These are phyloP conservation scores for Lablab purpureus DNA, from an alignment of 306 rosid genomes.

Conservation along the genomic window DNA sequence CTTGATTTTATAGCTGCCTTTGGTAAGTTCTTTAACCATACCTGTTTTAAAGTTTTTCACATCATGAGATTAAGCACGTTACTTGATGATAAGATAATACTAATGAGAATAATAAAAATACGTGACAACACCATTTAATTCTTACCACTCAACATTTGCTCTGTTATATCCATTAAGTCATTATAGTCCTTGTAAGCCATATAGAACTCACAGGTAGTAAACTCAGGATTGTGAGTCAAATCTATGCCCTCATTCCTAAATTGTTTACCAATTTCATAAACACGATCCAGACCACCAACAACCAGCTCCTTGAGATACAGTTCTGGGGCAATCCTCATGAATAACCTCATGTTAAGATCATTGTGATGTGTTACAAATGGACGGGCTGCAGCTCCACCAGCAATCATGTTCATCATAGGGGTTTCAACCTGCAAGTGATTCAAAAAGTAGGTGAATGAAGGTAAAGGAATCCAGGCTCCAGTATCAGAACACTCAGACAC, in stretches of 20 bases:
- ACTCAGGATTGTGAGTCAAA: conserved; percentile 96
- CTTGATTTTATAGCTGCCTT: conserved; percentile 79
- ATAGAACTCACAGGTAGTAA: conserved; percentile 95
- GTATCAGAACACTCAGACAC: conserved; percentile 5
- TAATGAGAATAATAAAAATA: conserved; percentile 12
- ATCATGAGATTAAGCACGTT: conserved; percentile 32
- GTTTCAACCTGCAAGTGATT: conserved; percentile 82
- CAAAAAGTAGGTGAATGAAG: conserved; percentile 38
- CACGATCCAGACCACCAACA: conserved; percentile 97
- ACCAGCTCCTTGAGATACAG: conserved; percentile 91
- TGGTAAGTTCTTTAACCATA: conserved; percentile 86
- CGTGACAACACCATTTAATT: neutral
- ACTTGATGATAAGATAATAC: conserved; percentile 15
- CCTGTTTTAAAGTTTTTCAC: conserved; percentile 55
- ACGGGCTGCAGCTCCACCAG: conserved; percentile 98
- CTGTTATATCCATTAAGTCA: conserved; percentile 87
- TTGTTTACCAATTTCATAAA: conserved; percentile 98
- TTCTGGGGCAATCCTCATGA: conserved; percentile 95
- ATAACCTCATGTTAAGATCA: conserved; percentile 85
- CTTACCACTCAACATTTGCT: conserved; percentile 90
- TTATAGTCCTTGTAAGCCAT: conserved; percentile 91
- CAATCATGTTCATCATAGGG: conserved; percentile 98
- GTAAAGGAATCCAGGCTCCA: conserved; percentile 11
- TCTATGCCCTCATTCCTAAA: conserved; percentile 98
- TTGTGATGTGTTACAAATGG: conserved; percentile 95